These are phyloP conservation scores for Danielia reshetovae DNA, from an alignment of 805 yeast species.

Conservation along the genomic window DNA sequence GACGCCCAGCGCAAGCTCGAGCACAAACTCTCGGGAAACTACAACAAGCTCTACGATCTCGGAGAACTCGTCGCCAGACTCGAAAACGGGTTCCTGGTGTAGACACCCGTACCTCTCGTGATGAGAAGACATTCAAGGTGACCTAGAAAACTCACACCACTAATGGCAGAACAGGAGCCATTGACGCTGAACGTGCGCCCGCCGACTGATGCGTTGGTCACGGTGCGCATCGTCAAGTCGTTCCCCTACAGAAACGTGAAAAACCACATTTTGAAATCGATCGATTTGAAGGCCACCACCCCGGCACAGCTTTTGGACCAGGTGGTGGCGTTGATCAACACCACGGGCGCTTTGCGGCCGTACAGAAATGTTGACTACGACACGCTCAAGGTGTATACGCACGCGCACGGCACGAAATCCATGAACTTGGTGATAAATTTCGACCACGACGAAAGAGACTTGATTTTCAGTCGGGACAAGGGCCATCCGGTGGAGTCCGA, in stretches of 20 bases:
- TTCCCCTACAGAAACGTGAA: conserved; percentile 88
- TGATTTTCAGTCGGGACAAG: conserved; percentile 28
- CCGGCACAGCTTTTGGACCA: conserved; percentile 59
- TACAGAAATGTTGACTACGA: conserved; percentile 73
- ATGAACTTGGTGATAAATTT: conserved; percentile 88
- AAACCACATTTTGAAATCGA: conserved; percentile 62
- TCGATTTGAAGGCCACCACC: conserved; percentile 68
- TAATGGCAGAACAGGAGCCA: conserved; percentile 35
- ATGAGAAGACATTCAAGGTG: too few species aligned
- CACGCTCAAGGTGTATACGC: conserved; percentile 81
- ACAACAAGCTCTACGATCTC: conserved; percentile 24
- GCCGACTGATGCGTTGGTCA: conserved; percentile 66
- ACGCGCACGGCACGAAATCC: conserved; percentile 93
- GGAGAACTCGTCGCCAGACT: conserved; percentile 19
- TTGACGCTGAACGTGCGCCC: conserved; percentile 78
- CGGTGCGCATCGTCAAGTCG: conserved; percentile 84
- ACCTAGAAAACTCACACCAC: not conserved
- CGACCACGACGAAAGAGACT: conserved; percentile 75
- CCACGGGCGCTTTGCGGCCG: conserved; percentile 73
- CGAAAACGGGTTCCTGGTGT: conserved; percentile 23
- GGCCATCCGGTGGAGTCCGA: conserved; percentile 9
- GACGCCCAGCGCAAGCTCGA: conserved; percentile 20
- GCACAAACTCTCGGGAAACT: conserved; percentile 20
- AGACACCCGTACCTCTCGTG: conserved; percentile 15
- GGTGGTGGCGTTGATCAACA: conserved; percentile 41